Evolutionary conservation across 1,284 basidiomycete genomes (phyloP).

Genomic region (Neotropicomus parvogracilis): DNA sequence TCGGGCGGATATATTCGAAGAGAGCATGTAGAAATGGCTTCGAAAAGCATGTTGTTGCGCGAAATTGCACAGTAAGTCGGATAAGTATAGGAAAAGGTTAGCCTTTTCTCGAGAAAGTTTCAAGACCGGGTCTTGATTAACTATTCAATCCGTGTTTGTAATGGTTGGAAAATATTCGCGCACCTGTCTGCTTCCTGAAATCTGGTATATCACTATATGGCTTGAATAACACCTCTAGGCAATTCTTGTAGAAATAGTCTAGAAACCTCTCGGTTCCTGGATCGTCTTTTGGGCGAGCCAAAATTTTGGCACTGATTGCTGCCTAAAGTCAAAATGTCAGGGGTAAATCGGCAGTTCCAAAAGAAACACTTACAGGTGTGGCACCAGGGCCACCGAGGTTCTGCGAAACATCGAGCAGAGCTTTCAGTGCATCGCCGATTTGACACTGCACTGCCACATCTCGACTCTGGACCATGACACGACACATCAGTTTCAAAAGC

Average conservation of each 20-base stretch:
- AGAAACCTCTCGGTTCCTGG: slow-evolving; percentile 85
- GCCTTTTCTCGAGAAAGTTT: slow-evolving; percentile 66
- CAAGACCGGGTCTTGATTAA: slow-evolving; percentile 45
- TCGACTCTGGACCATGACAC: slow-evolving; percentile 71
- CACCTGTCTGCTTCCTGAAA: slow-evolving; percentile 62
- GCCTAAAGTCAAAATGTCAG: slow-evolving; percentile 18
- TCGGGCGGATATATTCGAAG: slow-evolving; percentile 68
- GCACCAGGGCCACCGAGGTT: slow-evolving; percentile 39
- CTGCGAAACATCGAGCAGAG: slow-evolving; percentile 74
- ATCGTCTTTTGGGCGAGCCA: slow-evolving; percentile 71
- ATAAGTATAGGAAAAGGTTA: slow-evolving; percentile 77
- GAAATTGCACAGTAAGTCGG: slow-evolving; percentile 90
- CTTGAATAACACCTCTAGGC: slow-evolving; percentile 70
- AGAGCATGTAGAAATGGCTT: slow-evolving; percentile 87
- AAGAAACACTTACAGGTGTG: slow-evolving; percentile 32
- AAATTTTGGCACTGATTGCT: slow-evolving; percentile 39
- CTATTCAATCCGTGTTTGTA: not conserved
- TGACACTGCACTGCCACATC: slow-evolving; percentile 90
- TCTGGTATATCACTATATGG: slow-evolving; percentile 80
- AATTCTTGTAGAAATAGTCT: slow-evolving; percentile 88
- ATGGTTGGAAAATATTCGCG: slow-evolving; percentile 20
- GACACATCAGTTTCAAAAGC: slow-evolving; percentile 72
- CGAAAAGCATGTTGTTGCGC: slow-evolving; percentile 85
- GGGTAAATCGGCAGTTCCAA: not conserved
- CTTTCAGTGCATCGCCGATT: slow-evolving; percentile 85